Percentiles rank a stretch among this genome's conserved stretches.
These are phyloP conservation scores for Pichia scutulata DNA, from an alignment of 805 yeast species.

Conservation along the genomic window DNA sequence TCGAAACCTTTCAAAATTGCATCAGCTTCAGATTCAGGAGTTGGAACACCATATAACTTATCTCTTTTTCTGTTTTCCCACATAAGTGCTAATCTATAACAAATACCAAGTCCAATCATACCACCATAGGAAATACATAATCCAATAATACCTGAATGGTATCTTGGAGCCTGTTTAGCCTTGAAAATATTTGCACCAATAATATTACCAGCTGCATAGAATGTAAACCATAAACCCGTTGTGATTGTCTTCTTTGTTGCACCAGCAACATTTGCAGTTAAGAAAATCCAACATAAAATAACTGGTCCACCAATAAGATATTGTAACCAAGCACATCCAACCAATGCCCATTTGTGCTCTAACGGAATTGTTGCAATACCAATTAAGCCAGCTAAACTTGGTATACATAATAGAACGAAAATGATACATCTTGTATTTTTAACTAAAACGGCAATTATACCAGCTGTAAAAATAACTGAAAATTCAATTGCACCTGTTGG, in stretches of 20 bases:
- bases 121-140: not conserved
- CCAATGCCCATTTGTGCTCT: not conserved
- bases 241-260: not conserved
- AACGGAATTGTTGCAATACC: slow-evolving; percentile 1
- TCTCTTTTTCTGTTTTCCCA: not conserved
- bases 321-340: slow-evolving; percentile 3
- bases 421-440: slow-evolving; percentile 1
- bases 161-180: slow-evolving; percentile 1
- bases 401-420: not conserved
- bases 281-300: slow-evolving; percentile 1
- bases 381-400: slow-evolving; percentile 1
- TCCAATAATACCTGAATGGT: not conserved
- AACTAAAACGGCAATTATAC: slow-evolving; percentile 1
- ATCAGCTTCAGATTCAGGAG: not conserved
- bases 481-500: slow-evolving; percentile 4
- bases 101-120: not conserved
- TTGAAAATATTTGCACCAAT: not conserved
- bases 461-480: slow-evolving; percentile 1
- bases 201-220: slow-evolving; percentile 1
- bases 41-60: not conserved
- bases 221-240: not conserved
- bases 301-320: slow-evolving; percentile 2
- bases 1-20: not conserved
- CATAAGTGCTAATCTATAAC: slow-evolving; percentile 1
- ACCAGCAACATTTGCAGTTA: slow-evolving; percentile 1